Evolutionary conservation across 176 grass and related monocot species (phyloP).

Genomic region (Avena sativa): DNA sequence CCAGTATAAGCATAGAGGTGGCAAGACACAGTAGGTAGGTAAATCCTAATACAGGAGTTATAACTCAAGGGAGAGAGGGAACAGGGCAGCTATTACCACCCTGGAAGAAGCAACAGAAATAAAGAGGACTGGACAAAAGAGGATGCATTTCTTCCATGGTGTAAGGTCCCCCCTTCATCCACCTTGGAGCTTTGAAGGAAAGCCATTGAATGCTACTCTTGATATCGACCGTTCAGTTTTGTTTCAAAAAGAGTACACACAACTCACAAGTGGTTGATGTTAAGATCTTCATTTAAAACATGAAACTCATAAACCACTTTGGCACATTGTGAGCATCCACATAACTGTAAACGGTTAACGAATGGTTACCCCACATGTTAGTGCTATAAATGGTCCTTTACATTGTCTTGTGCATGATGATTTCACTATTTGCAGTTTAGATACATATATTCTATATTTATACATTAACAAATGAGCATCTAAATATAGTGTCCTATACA

Average conservation of each 20-base stretch:
- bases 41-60: conserved; percentile 22
- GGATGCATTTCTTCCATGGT: conserved; percentile 13
- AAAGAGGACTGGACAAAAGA: conserved; percentile 30
- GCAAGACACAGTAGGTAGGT: background rate
- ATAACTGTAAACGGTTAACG: background rate
- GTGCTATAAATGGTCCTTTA: background rate
- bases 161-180: conserved; percentile 23
- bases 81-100: conserved; percentile 17
- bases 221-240: background rate
- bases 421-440: background rate
- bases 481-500: background rate
- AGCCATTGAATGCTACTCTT: conserved; percentile 25
- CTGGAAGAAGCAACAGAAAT: conserved; percentile 6
- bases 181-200: background rate
- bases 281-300: conserved; percentile 37
- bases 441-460: background rate
- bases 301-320: background rate
- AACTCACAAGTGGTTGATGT: background rate
- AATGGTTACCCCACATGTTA: background rate
- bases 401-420: background rate
- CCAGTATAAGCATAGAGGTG: background rate
- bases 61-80: background rate
- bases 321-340: background rate
- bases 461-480: background rate
- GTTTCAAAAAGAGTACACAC: background rate